Evolutionary conservation across 2,329 filamentous ascomycete genomes (phyloP).

Genomic region (Intubia oerlemansii): DNA sequence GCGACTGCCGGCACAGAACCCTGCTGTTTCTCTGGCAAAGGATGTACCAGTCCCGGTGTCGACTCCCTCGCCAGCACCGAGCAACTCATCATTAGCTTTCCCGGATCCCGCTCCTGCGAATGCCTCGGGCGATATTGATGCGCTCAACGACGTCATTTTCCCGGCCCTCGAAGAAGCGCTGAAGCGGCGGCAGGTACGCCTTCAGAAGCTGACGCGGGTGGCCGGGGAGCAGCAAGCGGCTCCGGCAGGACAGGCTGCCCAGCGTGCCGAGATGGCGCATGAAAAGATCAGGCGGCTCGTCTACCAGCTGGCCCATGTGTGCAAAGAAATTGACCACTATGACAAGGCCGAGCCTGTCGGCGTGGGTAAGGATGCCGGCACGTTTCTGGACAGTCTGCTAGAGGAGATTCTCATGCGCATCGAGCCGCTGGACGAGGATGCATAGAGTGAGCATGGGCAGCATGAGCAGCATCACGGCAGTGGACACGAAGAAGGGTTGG

Average conservation of each 20-base stretch:
- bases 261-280: constrained; percentile 47
- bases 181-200: constrained; percentile 48
- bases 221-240: constrained; percentile 13
- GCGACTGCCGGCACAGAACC: background rate
- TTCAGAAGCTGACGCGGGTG: constrained; percentile 26
- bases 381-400: constrained; percentile 75
- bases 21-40: too few species aligned
- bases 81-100: too few species aligned
- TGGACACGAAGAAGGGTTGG: too few species aligned
- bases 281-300: constrained; percentile 67
- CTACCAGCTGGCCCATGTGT: constrained; percentile 60
- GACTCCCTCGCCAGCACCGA: constrained; percentile 34
- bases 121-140: constrained; percentile 46
- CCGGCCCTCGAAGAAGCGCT: constrained; percentile 83
- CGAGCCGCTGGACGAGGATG: constrained; percentile 60
- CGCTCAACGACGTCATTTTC: constrained; percentile 76
- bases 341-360: constrained; percentile 75
- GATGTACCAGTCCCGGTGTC: constrained; percentile 19
- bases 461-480: background rate
- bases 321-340: constrained; percentile 75
- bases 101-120: too few species aligned
- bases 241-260: constrained; percentile 24
- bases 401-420: constrained; percentile 88
- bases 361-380: constrained; percentile 79
- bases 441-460: background rate